These are phyloP conservation scores for Astrothelium subdiscretum DNA, from an alignment of 495 filamentous ascomycete species.

Conservation along the genomic window DNA sequence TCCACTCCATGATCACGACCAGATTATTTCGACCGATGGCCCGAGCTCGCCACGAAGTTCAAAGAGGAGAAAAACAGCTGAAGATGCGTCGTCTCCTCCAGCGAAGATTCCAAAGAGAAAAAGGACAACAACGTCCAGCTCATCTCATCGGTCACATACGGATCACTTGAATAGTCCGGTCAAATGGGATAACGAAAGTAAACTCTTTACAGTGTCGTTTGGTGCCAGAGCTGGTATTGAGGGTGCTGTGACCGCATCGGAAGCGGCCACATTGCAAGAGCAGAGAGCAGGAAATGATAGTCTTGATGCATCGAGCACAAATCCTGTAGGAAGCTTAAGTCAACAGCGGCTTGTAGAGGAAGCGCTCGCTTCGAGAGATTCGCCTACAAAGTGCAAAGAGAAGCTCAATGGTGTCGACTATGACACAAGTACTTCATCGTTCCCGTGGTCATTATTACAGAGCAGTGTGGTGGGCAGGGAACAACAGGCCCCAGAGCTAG, in stretches of 20 bases:
- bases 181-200: not conserved
- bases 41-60: not conserved
- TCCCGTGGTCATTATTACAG: not conserved
- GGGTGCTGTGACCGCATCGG: slow-evolving; percentile 6
- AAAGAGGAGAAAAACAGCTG: not conserved
- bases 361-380: slow-evolving; percentile 6
- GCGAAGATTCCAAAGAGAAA: not conserved
- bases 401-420: not conserved
- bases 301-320: slow-evolving; percentile 17
- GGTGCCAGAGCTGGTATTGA: not conserved
- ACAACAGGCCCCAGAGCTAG: not conserved
- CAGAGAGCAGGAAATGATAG: slow-evolving; percentile 15
- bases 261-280: slow-evolving; percentile 8
- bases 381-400: not conserved
- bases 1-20: not conserved
- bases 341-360: slow-evolving; percentile 19
- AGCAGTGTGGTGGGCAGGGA: no score
- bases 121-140: not conserved
- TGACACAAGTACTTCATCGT: not conserved
- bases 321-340: slow-evolving; percentile 16
- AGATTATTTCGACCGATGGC: not conserved
- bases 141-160: not conserved
- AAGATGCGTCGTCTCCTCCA: not conserved
- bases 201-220: not conserved
- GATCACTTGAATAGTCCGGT: not conserved